Base-by-base conservation (phyloP, 2,329 filamentous ascomycete species). In the Venturia aucupariae region DNA sequence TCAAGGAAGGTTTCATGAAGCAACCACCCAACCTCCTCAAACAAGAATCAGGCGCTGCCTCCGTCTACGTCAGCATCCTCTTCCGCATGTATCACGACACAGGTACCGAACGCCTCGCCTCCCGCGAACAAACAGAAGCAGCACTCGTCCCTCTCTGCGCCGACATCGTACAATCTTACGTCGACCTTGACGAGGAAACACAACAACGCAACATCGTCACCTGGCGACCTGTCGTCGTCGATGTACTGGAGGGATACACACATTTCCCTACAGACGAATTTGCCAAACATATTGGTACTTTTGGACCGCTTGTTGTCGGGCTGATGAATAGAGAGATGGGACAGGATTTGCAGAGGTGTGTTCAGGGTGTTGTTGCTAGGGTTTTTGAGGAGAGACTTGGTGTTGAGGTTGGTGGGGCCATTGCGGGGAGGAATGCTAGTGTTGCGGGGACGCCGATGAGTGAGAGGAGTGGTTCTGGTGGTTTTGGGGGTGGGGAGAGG, bases 1-100 rank as follows among this genome's bases (percentile, higher is more conserved):
- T 95, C 91, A 84, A 92, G 61, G 94, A 99, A 75, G 94, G 95
- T 0, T 99, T 99, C 81, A 99, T 99, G 94, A 96, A 96, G 78
- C 94, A 99, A 74, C 93, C 94, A 19, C 94, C 94, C 2, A 99
- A 99, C 71, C 81, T 99, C 15, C 83, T 99, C 38, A 99, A 99
- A 79, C 94, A 99, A 75, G 94, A 99, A 78, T 90, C 86, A 67
- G 93, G 94, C 48, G 90, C 89, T 64, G 94, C 94, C 0, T 90
- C 90, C 2, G 97, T 95, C 1, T 99, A 99, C 74, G 91, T 99
- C 42, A 89, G 89, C 67, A 99, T 99, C 68, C 80, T 99, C 35
- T 91, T 99, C 77, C 84, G 94, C 61, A 99, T 99, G 94, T 99
- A 96, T 76, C 89, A 90, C 60, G 94, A 99, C 72, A 88, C 89